phyloP scores from a whole-genome alignment of 345 rosid genomes.

The Conringia planisiliqua region DNA sequence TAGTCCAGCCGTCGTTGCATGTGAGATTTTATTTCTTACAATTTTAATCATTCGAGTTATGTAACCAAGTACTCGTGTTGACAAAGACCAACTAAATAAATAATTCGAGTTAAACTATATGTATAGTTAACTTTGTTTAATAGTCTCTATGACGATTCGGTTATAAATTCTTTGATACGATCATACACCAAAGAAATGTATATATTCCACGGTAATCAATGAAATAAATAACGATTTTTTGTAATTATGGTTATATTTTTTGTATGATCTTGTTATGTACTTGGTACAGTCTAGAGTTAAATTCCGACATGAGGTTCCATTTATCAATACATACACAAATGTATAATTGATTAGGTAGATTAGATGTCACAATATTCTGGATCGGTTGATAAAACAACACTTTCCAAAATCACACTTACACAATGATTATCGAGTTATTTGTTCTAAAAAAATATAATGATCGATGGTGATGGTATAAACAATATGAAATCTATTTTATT shows the following conservation, averaged over 20 bases:
- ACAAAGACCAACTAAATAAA: neutral
- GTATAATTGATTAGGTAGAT: constrained; percentile 23
- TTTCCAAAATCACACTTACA: constrained; percentile 8
- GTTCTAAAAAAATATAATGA: neutral
- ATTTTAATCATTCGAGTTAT: constrained; percentile 19
- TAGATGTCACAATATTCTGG: constrained; percentile 29
- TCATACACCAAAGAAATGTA: neutral
- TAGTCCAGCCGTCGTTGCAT: constrained; percentile 27
- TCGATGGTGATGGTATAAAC: constrained; percentile 1
- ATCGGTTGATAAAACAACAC: constrained; percentile 34
- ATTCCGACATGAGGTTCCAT: neutral
- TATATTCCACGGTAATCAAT: neutral
- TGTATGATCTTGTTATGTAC: neutral
- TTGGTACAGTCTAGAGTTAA: neutral
- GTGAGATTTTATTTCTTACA: neutral
- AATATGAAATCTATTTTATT: neutral
- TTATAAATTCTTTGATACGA: neutral
- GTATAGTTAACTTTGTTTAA: neutral
- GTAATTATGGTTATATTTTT: neutral
- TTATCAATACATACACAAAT: neutral
- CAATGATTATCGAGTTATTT: constrained; percentile 17
- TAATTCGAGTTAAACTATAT: neutral
- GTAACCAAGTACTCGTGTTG: neutral
- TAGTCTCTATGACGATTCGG: neutral
- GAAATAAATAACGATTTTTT: neutral